Conservation (phyloP, 805 yeast genomes). For the Saturnispora dispora region DNA sequence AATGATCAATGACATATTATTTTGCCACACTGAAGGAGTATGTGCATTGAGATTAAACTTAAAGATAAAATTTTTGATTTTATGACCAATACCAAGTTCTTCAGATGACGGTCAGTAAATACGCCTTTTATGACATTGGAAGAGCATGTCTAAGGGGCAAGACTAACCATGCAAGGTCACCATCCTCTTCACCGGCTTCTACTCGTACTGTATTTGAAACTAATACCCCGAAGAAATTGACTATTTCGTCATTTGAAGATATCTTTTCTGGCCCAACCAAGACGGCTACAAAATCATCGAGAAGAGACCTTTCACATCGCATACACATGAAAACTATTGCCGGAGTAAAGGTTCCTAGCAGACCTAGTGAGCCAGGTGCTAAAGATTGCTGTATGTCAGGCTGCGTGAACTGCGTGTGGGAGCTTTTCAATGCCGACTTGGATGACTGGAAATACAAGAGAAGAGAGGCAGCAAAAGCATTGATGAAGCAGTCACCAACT, state of each 20-base stretch:
- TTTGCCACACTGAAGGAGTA: background rate
- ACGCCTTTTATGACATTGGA: slow-evolving; percentile 9
- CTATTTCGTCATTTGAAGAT: slow-evolving; percentile 16
- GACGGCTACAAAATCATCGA: slow-evolving; percentile 27
- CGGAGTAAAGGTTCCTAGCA: slow-evolving; percentile 74
- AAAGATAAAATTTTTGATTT: background rate
- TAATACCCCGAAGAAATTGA: slow-evolving; percentile 7
- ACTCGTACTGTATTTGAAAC: slow-evolving; percentile 22
- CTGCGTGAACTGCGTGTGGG: slow-evolving; percentile 97
- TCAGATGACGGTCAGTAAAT: slow-evolving; percentile 2
- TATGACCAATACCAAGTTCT: background rate
- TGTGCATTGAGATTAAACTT: background rate
- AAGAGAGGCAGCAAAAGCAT: slow-evolving; percentile 41
- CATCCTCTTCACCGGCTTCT: slow-evolving; percentile 5
- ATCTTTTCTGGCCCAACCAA: slow-evolving; percentile 26
- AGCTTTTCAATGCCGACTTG: slow-evolving; percentile 76
- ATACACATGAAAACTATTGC: slow-evolving; percentile 31
- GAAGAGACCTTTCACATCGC: slow-evolving; percentile 31
- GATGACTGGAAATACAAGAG: slow-evolving; percentile 68
- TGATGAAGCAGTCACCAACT: slow-evolving; percentile 21
- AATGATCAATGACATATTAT: slow-evolving; percentile 35
- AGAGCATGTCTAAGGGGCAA: slow-evolving; percentile 5
- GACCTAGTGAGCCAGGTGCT: slow-evolving; percentile 75
- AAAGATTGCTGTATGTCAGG: slow-evolving; percentile 93
- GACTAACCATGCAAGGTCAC: slow-evolving; percentile 4